phyloP scores from a whole-genome alignment of 2,329 filamentous ascomycete species.

The Aspergillus sp. region DNA sequence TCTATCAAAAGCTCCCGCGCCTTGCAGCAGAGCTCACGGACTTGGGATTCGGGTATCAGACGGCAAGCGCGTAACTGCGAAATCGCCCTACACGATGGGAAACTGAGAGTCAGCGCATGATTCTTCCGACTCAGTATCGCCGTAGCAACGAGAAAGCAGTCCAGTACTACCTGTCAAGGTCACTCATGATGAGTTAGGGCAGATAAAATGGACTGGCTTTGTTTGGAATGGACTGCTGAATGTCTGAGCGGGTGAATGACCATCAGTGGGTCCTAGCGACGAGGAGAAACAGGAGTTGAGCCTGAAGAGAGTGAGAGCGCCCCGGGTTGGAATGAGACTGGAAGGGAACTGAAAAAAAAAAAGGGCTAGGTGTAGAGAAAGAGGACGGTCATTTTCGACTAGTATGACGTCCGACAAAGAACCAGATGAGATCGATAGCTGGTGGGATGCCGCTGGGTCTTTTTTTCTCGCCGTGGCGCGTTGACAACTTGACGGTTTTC shows the following conservation, averaged over 20 bases:
- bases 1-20: conserved; percentile 93
- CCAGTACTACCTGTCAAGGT: conserved; percentile 73
- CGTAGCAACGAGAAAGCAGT: not conserved
- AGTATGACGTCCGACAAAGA: not conserved
- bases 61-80: conserved; percentile 92
- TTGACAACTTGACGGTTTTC: conserved; percentile 1
- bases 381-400: conserved; percentile 14
- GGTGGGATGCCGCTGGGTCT: conserved; percentile 3
- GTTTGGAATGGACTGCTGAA: conserved; percentile 1
- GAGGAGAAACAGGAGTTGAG: conserved; percentile 5
- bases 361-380: conserved; percentile 14
- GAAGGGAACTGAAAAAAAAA: conserved; percentile 8
- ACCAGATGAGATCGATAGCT: conserved; percentile 1
- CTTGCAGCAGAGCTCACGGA: conserved; percentile 95
- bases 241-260: conserved; percentile 2
- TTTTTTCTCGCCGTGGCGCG: conserved; percentile 2
- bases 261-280: conserved; percentile 13
- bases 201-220: not conserved
- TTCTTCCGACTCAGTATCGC: not conserved
- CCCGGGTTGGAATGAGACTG: not conserved
- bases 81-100: conserved; percentile 64
- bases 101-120: conserved; percentile 12
- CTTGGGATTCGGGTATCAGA: conserved; percentile 90
- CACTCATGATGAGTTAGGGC: conserved; percentile 63
- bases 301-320: conserved; percentile 3